Base-by-base conservation (phyloP, 176 grass and related monocot genomes). In the Hyparrhenia diplandra region DNA sequence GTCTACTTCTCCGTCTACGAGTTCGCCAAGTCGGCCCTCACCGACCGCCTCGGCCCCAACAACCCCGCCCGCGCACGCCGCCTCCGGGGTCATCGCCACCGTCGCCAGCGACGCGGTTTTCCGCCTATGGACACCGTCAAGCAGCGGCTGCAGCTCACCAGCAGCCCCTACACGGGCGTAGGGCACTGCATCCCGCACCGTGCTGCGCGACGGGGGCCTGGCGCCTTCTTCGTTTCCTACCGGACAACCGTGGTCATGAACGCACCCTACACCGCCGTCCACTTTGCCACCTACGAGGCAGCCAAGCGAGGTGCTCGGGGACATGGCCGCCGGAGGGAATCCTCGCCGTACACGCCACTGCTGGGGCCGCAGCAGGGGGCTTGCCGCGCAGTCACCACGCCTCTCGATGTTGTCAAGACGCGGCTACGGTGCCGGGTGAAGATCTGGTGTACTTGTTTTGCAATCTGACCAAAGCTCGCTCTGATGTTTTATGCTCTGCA, bases 1-100 rank as follows among this genome's bases (percentile, higher is more conserved):
- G 87, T 94, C n/a, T 97, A 97, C 87, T 94, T 94, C 87, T 92
- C 89, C 74, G 89, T 97, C 16, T 97, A 97, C 75, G 94, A 97
- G 82, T 54, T 86, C 62, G 82, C 94, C 49, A 94, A 97, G 82
- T 87, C 78, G 31, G 31, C 76, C 1, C 87, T 94, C 24, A 85
- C 89, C 20, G 80, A 89, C 5, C 87, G 81, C 27, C 65, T 91
- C 58, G 90, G 92, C 37, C 87, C 87, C 39, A 94, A 92, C 47
- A 97, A 97, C 71, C 91, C 91, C 10, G 89, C 86, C n/a, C 9
- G 92, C 81, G 1, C 94, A 97, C 82, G 94, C 94, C 3, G 65
- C 91, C 13, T 85, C 94, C 2, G 94, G 94, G 45, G 88, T 97
- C 63, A 13, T 97, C 51, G 94, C 94, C 2, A 97, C 94, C 16